These are phyloP conservation scores for Neoarthrinium moseri DNA, from an alignment of 2,329 filamentous ascomycete species.

Conservation along the genomic window DNA sequence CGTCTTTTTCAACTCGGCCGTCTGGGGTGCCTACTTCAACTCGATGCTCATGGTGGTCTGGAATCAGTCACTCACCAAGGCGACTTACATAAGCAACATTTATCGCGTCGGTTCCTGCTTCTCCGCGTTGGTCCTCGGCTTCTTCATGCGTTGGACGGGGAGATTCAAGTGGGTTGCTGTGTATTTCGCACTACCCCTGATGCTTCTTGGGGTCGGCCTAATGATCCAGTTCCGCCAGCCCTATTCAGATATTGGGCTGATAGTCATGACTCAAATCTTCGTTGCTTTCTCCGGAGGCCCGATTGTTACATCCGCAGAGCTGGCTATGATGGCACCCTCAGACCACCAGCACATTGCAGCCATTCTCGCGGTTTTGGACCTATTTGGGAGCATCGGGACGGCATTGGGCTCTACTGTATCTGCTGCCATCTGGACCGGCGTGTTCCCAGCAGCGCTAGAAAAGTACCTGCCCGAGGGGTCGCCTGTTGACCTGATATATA, in stretches of 20 bases:
- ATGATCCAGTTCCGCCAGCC: constrained; percentile 61
- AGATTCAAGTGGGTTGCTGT: constrained; percentile 48
- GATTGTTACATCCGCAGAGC: constrained; percentile 58
- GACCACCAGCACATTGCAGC: constrained; percentile 63
- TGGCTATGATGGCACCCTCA: constrained; percentile 36
- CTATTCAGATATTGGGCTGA: constrained; percentile 46
- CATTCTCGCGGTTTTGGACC: constrained; percentile 38
- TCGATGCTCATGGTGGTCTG: constrained; percentile 39
- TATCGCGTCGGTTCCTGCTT: constrained; percentile 40
- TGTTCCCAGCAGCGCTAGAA: constrained; percentile 50
- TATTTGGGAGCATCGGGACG: constrained; percentile 55
- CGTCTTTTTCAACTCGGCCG: constrained; percentile 33
- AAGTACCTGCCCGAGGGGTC: constrained; percentile 40
- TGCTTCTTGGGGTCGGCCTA: constrained; percentile 53
- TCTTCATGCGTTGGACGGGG: constrained; percentile 41
- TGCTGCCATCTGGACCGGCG: constrained; percentile 62
- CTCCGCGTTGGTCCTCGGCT: constrained; percentile 40
- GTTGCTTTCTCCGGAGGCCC: constrained; percentile 60
- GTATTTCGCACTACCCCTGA: constrained; percentile 51
- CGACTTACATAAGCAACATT: constrained; percentile 33
- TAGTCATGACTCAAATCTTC: constrained; percentile 62
- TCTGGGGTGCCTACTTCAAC: constrained; percentile 39
- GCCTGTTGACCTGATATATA: constrained; percentile 43
- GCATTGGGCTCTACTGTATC: constrained; percentile 60
- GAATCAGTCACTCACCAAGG: constrained; percentile 23